These are phyloP conservation scores for Polygonum aviculare DNA, from an alignment of 148 eudicot genomes.

Conservation along the genomic window DNA sequence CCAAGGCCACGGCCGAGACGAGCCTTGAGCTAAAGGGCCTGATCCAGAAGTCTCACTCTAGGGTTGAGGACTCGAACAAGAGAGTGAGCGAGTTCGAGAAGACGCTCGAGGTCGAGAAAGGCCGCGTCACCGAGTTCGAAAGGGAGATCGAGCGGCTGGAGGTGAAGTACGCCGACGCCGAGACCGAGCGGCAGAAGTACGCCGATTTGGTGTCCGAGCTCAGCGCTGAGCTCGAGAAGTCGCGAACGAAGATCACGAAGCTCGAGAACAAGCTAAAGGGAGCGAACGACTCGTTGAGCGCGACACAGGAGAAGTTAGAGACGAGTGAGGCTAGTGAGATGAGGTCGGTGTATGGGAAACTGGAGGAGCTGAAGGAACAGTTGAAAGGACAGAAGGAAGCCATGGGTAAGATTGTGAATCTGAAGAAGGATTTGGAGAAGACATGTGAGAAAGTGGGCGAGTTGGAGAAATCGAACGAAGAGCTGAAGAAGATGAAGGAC, in stretches of 20 bases:
- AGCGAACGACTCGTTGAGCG: slow-evolving; percentile 19
- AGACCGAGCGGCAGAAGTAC: slow-evolving; percentile 27
- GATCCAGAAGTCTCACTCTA: not conserved
- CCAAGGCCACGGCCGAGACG: slow-evolving; percentile 36
- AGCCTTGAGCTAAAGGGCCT: slow-evolving; percentile 15
- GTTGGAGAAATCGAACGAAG: slow-evolving; percentile 46
- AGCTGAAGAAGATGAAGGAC: slow-evolving; percentile 36
- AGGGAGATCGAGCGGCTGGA: slow-evolving; percentile 27
- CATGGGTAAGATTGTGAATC: slow-evolving; percentile 26
- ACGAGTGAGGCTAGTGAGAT: slow-evolving; percentile 46
- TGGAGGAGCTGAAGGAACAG: slow-evolving; percentile 46
- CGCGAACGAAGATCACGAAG: slow-evolving; percentile 26
- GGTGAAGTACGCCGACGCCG: slow-evolving; percentile 19
- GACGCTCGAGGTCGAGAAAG: slow-evolving; percentile 21
- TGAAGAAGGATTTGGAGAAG: slow-evolving; percentile 42
- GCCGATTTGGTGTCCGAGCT: slow-evolving; percentile 28
- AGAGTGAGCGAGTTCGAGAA: slow-evolving; percentile 30
- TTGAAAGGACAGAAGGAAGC: slow-evolving; percentile 49
- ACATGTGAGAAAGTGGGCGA: slow-evolving; percentile 30
- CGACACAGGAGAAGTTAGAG: slow-evolving; percentile 33
- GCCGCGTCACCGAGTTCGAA: slow-evolving; percentile 34
- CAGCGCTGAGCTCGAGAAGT: slow-evolving; percentile 14
- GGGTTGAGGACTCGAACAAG: not conserved
- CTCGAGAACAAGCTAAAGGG: slow-evolving; percentile 29
- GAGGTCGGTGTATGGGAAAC: slow-evolving; percentile 42